phyloP scores from a whole-genome alignment of 176 grass and related monocot genomes.

The Elymus sibiricus region DNA sequence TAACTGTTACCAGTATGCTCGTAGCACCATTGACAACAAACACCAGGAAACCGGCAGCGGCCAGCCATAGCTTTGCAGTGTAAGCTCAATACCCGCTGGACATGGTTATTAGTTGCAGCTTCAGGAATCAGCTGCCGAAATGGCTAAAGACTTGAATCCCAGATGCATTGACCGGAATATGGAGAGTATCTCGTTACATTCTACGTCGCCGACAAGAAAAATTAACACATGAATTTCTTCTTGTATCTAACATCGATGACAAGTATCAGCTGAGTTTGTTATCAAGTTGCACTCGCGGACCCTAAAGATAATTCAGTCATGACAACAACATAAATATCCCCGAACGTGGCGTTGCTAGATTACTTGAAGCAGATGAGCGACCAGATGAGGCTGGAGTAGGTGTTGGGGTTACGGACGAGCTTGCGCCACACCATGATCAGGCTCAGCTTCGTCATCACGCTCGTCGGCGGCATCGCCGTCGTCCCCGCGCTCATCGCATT shows the following conservation, averaged over 20 bases:
- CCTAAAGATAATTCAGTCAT: slow-evolving; percentile 25
- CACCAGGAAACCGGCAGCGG: not conserved
- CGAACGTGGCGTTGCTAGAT: too few relatives aligned
- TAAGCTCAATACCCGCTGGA: not conserved
- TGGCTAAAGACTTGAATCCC: not conserved
- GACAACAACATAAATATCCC: not conserved
- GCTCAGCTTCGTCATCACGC: slow-evolving; percentile 93
- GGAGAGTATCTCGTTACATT: too few relatives aligned
- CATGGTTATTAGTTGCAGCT: not conserved
- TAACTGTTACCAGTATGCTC: too few relatives aligned
- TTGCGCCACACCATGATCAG: slow-evolving; percentile 99
- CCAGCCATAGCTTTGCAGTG: not conserved
- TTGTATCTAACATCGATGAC: slow-evolving; percentile 21
- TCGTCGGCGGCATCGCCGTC: slow-evolving; percentile 95
- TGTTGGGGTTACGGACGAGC: slow-evolving; percentile 99
- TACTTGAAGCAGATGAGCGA: too few relatives aligned
- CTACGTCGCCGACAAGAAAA: slow-evolving; percentile 9
- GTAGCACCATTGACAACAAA: too few relatives aligned
- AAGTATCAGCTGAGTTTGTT: not conserved
- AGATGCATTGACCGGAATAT: too few relatives aligned
- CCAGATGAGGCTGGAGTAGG: slow-evolving; percentile 97
- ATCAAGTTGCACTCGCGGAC: not conserved
- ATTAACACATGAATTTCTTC: not conserved
- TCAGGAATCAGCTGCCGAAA: not conserved
- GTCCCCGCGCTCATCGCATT: not conserved